Conservation (phyloP, 805 yeast genomes). For the Kazachstania psychrophila region DNA sequence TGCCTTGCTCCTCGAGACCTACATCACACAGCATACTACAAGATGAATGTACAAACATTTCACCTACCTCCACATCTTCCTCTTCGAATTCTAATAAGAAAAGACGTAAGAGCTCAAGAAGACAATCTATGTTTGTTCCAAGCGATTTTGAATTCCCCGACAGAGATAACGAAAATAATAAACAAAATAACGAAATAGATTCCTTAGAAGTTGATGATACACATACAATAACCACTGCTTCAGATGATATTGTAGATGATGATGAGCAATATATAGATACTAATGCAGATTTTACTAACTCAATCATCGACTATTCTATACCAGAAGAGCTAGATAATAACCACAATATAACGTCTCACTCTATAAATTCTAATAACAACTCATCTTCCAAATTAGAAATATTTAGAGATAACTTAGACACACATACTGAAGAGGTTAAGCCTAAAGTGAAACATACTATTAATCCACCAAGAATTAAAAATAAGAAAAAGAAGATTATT, state of each 20-base stretch:
- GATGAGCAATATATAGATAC: not conserved
- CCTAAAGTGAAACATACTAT: constrained; percentile 22
- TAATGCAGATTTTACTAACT: constrained; percentile 17
- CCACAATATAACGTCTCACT: not conserved
- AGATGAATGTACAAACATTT: too few relatives aligned
- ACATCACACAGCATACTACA: too few relatives aligned
- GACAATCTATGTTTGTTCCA: constrained; percentile 34
- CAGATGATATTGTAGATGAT: not conserved
- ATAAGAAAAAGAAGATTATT: constrained; percentile 18
- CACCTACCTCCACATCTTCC: constrained; percentile 1
- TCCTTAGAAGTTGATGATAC: not conserved
- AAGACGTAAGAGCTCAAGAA: constrained; percentile 33
- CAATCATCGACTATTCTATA: constrained; percentile 27
- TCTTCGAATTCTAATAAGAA: constrained; percentile 9
- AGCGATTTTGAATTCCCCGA: constrained; percentile 27
- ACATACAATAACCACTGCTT: not conserved
- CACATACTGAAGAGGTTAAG: not conserved
- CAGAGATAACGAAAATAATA: too few relatives aligned
- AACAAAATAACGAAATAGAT: not conserved
- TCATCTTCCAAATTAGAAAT: constrained; percentile 21
- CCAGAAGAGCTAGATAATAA: constrained; percentile 22
- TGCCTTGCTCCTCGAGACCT: too few relatives aligned
- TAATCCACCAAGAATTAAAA: constrained; percentile 25
- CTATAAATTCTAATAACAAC: constrained; percentile 2
- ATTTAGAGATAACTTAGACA: constrained; percentile 13